These are phyloP conservation scores for Exserohilum turcica DNA, from an alignment of 2,329 filamentous ascomycete species.

Conservation along the genomic window DNA sequence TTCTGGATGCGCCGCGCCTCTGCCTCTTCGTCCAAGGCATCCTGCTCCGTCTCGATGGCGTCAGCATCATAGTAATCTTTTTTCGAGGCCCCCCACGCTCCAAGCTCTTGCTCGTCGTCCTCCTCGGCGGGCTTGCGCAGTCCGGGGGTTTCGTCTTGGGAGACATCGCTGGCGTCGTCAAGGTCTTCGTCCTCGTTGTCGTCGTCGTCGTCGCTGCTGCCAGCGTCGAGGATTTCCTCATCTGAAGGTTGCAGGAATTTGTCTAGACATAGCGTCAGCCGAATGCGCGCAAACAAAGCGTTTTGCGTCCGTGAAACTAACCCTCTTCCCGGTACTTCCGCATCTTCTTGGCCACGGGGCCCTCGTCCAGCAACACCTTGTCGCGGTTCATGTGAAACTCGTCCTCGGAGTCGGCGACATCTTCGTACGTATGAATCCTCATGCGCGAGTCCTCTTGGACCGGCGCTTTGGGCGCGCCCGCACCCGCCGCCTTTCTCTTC, in stretches of 20 bases:
- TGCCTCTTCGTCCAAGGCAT: constrained; percentile 86
- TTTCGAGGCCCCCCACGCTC: constrained; percentile 85
- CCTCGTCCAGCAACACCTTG: constrained; percentile 83
- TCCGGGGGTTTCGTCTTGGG: constrained; percentile 40
- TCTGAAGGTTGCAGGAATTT: constrained; percentile 63
- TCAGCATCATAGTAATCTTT: constrained; percentile 95
- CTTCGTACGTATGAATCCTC: constrained; percentile 67
- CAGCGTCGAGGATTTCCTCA: constrained; percentile 65
- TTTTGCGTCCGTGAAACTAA: constrained; percentile 31
- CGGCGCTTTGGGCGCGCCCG: constrained; percentile 42
- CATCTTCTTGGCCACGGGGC: constrained; percentile 75
- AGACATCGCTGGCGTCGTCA: constrained; percentile 43
- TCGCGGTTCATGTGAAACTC: constrained; percentile 89
- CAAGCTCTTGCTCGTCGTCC: constrained; percentile 61
- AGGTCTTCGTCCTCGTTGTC: constrained; percentile 48
- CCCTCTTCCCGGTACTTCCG: constrained; percentile 72
- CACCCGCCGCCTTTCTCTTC: constrained; percentile 70
- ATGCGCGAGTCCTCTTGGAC: constrained; percentile 60
- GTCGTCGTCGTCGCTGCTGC: constrained; percentile 47
- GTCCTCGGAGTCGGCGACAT: constrained; percentile 92
- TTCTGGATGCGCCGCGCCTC: constrained; percentile 88
- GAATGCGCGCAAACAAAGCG: background rate
- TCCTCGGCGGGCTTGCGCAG: constrained; percentile 53
- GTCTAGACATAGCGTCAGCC: constrained; percentile 49
- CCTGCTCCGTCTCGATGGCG: constrained; percentile 69